Evolutionary conservation across 768 basidiomycete genomes (phyloP).

Genomic region (Psilocybe tampanensis): DNA sequence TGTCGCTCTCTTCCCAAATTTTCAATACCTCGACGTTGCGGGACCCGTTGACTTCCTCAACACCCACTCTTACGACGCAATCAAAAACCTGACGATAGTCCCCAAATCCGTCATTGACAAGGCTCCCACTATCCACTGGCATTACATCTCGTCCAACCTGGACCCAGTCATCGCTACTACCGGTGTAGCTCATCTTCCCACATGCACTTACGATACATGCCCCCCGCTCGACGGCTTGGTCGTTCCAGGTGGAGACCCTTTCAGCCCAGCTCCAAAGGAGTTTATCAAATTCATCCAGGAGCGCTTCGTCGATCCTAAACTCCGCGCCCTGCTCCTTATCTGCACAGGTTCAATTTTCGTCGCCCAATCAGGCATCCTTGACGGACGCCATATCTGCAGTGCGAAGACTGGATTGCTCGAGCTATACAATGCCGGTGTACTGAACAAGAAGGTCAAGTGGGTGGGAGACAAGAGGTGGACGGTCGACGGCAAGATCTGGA

Average conservation of each 20-base stretch:
- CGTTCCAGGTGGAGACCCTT: conserved; percentile 26
- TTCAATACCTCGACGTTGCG: conserved; percentile 29
- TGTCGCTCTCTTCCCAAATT: conserved; percentile 22
- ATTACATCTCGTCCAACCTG: conserved; percentile 24
- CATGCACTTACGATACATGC: conserved; percentile 20
- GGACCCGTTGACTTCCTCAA: conserved; percentile 29
- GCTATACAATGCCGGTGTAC: conserved; percentile 7
- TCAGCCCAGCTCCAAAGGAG: conserved; percentile 8
- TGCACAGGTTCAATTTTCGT: conserved; percentile 27
- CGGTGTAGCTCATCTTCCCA: conserved; percentile 21
- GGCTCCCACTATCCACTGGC: conserved; percentile 24
- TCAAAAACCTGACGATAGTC: not conserved
- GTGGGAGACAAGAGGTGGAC: conserved; percentile 28
- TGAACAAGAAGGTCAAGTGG: conserved; percentile 29
- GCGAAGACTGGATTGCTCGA: conserved; percentile 22
- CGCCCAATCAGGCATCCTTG: conserved; percentile 24
- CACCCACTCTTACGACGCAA: conserved; percentile 14
- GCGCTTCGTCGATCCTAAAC: conserved; percentile 13
- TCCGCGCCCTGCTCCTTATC: conserved; percentile 25
- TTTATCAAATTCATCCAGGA: conserved; percentile 20
- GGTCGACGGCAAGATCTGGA: conserved; percentile 31
- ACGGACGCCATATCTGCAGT: conserved; percentile 24
- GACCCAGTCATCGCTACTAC: conserved; percentile 17
- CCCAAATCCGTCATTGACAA: conserved; percentile 15
- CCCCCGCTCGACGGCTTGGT: conserved; percentile 27